Evolutionary conservation across 176 grass and related monocot species (phyloP).

Genomic region (Cenchrus purpureus): DNA sequence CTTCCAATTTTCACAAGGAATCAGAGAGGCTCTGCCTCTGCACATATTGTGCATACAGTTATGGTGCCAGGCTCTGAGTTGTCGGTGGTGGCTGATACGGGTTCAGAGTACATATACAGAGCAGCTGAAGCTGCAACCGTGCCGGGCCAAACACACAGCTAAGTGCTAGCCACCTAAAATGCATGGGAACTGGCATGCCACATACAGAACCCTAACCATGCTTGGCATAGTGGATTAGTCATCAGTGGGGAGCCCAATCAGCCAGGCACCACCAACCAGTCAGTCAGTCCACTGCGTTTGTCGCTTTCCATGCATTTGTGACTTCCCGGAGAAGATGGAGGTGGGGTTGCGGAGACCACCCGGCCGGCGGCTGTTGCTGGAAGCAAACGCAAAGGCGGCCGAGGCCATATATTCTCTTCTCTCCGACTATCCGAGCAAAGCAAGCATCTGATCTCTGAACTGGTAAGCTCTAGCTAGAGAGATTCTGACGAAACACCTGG

Average conservation of each 20-base stretch:
- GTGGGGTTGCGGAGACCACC: not conserved
- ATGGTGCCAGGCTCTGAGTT: not conserved
- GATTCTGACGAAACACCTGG: constrained; percentile 14
- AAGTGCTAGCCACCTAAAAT: constrained; percentile 16
- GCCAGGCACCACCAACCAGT: not conserved
- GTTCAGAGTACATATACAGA: not conserved
- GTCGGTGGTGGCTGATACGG: constrained; percentile 23
- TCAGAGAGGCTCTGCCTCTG: not conserved
- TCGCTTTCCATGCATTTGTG: not conserved
- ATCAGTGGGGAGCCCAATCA: not conserved
- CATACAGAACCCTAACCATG: not conserved
- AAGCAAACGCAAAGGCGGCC: constrained; percentile 47
- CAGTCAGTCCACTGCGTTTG: constrained; percentile 15
- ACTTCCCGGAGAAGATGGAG: constrained; percentile 22
- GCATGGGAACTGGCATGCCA: not conserved
- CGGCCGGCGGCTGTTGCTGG: constrained; percentile 9
- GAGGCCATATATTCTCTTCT: not conserved
- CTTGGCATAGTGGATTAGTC: not conserved
- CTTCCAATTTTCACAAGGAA: constrained; percentile 1
- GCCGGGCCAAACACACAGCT: constrained; percentile 25
- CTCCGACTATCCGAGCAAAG: too few relatives aligned
- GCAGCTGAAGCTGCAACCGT: not conserved
- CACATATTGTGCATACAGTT: not conserved
- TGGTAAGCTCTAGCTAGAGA: too few relatives aligned
- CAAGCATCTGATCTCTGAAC: not conserved